Evolutionary conservation across 2,329 filamentous ascomycete genomes (phyloP).

Genomic region (Chaetomiaceae sp.): DNA sequence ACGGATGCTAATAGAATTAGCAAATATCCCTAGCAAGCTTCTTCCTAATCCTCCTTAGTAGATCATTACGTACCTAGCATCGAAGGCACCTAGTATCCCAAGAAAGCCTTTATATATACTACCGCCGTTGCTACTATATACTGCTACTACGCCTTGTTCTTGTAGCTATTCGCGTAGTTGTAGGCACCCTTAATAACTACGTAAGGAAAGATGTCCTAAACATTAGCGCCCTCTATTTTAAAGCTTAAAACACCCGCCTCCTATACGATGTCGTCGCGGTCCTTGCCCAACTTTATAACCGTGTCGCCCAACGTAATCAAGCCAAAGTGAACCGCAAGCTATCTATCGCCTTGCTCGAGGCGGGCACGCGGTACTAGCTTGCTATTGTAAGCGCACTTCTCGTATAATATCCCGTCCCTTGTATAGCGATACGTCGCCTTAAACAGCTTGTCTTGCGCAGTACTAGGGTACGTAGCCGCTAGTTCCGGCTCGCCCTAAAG

Average conservation of each 20-base stretch:
- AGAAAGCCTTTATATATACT: neutral
- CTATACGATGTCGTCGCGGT: slow-evolving; percentile 7
- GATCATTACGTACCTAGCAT: neutral
- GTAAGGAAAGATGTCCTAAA: slow-evolving; percentile 12
- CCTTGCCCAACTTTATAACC: neutral
- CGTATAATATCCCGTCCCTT: neutral
- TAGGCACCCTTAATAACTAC: slow-evolving; percentile 9
- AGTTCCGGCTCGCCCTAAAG: slow-evolving; percentile 1
- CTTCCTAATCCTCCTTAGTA: too few species aligned
- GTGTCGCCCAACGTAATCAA: slow-evolving; percentile 12
- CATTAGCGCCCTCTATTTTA: slow-evolving; percentile 10
- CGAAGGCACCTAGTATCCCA: neutral
- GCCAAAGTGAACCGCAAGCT: slow-evolving; percentile 11
- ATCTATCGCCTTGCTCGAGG: neutral
- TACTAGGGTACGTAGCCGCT: slow-evolving; percentile 4
- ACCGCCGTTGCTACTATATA: slow-evolving; percentile 1
- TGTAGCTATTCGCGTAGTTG: slow-evolving; percentile 13
- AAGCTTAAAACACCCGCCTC: neutral
- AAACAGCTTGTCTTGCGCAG: slow-evolving; percentile 7
- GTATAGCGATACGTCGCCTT: slow-evolving; percentile 4
- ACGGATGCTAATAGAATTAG: too few species aligned
- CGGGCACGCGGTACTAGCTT: slow-evolving; percentile 2
- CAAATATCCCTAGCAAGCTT: too few species aligned
- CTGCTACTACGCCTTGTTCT: slow-evolving; percentile 10
- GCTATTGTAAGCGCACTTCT: slow-evolving; percentile 1